A percentile compares a stretch with the other conserved stretches of the same genome.
These are phyloP conservation scores for Septoria linicola DNA, from an alignment of 2,329 filamentous ascomycete genomes.

Conservation along the genomic window DNA sequence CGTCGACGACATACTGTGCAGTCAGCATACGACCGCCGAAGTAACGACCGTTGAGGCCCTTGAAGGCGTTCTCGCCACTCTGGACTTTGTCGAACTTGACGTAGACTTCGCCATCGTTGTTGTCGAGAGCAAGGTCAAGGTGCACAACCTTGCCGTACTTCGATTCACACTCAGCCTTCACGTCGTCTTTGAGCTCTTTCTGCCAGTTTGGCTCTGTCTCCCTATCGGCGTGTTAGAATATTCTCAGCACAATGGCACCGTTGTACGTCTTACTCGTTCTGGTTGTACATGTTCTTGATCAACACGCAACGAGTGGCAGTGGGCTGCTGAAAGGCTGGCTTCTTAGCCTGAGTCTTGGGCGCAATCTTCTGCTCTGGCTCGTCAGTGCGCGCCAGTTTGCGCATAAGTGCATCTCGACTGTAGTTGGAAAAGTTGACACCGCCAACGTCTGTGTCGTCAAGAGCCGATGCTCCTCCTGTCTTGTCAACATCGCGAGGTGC, in stretches of 20 bases:
- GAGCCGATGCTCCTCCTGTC: slow-evolving; percentile 82
- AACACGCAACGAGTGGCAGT: slow-evolving; percentile 92
- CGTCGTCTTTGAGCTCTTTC: slow-evolving; percentile 91
- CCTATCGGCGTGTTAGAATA: slow-evolving; percentile 47
- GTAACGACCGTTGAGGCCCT: slow-evolving; percentile 93
- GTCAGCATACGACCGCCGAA: slow-evolving; percentile 93
- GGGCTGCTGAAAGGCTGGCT: slow-evolving; percentile 75
- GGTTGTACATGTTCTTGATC: slow-evolving; percentile 92
- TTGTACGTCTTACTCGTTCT: slow-evolving; percentile 70
- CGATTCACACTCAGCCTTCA: slow-evolving; percentile 85
- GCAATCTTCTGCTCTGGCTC: slow-evolving; percentile 72
- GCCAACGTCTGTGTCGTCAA: slow-evolving; percentile 96
- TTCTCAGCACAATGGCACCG: not conserved
- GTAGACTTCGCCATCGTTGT: slow-evolving; percentile 95
- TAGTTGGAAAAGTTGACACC: slow-evolving; percentile 99
- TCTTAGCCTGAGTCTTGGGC: slow-evolving; percentile 52
- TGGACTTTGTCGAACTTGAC: slow-evolving; percentile 96
- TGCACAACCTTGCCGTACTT: slow-evolving; percentile 98
- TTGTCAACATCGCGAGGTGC: slow-evolving; percentile 78
- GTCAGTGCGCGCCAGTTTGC: slow-evolving; percentile 94
- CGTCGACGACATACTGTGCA: slow-evolving; percentile 93
- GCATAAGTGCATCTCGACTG: slow-evolving; percentile 97
- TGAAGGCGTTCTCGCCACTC: slow-evolving; percentile 95
- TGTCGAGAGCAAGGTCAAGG: slow-evolving; percentile 75
- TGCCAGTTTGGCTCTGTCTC: slow-evolving; percentile 82